Evolutionary conservation across 2,329 filamentous ascomycete species (phyloP).

Genomic region (Xylariaceae sp.): DNA sequence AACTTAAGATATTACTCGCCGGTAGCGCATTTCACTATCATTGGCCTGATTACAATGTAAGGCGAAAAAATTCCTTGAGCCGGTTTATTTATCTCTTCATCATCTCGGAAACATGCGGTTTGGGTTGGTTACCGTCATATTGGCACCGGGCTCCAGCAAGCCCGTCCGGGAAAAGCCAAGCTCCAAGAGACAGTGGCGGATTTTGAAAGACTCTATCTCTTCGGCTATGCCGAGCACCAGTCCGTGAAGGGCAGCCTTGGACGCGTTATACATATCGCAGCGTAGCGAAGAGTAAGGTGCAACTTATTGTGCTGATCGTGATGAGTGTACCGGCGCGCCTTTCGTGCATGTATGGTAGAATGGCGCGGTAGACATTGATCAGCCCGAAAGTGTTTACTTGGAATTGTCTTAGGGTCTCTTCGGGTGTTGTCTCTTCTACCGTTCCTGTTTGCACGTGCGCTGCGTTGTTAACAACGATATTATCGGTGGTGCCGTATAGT

Average conservation of each 20-base stretch:
- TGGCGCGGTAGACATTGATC: slow-evolving; percentile 45
- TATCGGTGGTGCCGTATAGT: slow-evolving; percentile 50
- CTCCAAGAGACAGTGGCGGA: slow-evolving; percentile 45
- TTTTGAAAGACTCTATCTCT: slow-evolving; percentile 44
- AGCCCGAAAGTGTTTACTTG: slow-evolving; percentile 48
- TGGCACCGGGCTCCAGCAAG: slow-evolving; percentile 34
- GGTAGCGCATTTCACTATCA: too few relatives aligned
- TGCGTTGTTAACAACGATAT: slow-evolving; percentile 55
- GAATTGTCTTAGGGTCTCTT: slow-evolving; percentile 39
- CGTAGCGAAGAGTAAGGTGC: slow-evolving; percentile 38
- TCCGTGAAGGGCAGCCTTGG: slow-evolving; percentile 45
- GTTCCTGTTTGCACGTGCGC: slow-evolving; percentile 52
- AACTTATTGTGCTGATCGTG: slow-evolving; percentile 45
- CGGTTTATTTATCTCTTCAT: too few relatives aligned
- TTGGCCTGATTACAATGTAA: too few relatives aligned
- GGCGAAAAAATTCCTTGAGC: too few relatives aligned
- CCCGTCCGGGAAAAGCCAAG: slow-evolving; percentile 47
- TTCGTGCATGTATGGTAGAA: slow-evolving; percentile 46
- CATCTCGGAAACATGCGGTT: too few relatives aligned
- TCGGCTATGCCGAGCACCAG: slow-evolving; percentile 33
- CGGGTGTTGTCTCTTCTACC: slow-evolving; percentile 47
- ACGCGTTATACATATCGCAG: slow-evolving; percentile 44
- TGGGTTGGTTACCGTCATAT: too few relatives aligned
- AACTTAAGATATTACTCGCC: too few relatives aligned
- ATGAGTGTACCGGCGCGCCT: slow-evolving; percentile 44